Conservation (phyloP, 1,284 basidiomycete species). For the Sanghuangporus baumii region DNA sequence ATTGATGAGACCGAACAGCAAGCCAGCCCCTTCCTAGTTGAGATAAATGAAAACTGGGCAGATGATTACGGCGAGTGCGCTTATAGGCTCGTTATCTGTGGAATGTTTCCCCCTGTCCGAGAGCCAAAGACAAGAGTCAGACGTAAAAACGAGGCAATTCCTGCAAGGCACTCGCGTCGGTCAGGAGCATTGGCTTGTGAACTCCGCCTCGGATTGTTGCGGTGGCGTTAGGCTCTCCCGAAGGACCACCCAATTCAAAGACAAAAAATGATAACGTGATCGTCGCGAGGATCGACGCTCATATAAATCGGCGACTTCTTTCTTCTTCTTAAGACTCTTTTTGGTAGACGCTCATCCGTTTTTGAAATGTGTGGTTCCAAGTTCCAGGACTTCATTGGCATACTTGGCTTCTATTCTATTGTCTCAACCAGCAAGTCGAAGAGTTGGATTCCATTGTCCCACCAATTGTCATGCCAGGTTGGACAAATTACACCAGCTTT, state of each 20-base stretch:
- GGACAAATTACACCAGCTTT: too few species aligned
- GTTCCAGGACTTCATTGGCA: neutral
- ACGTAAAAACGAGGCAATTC: neutral
- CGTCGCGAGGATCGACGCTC: slow-evolving; percentile 1
- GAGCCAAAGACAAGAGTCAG: neutral
- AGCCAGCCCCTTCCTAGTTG: neutral
- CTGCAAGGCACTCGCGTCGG: neutral
- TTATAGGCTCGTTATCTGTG: neutral
- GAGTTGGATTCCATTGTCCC: too few species aligned
- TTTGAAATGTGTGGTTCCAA: neutral
- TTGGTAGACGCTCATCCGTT: neutral
- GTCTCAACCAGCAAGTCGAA: neutral
- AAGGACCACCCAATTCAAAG: neutral
- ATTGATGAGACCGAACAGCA: neutral
- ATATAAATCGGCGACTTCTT: neutral
- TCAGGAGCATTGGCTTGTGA: neutral
- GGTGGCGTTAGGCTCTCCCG: slow-evolving; percentile 1
- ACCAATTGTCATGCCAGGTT: too few species aligned
- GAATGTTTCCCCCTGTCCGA: neutral
- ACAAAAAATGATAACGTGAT: neutral
- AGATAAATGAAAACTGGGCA: neutral
- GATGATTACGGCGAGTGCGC: neutral
- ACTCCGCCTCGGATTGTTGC: slow-evolving; percentile 1
- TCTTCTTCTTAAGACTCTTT: neutral
- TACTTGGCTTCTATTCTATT: neutral